Evolutionary conservation across 2,329 filamentous ascomycete genomes (phyloP).

Genomic region (Trichocomaceae sp.): DNA sequence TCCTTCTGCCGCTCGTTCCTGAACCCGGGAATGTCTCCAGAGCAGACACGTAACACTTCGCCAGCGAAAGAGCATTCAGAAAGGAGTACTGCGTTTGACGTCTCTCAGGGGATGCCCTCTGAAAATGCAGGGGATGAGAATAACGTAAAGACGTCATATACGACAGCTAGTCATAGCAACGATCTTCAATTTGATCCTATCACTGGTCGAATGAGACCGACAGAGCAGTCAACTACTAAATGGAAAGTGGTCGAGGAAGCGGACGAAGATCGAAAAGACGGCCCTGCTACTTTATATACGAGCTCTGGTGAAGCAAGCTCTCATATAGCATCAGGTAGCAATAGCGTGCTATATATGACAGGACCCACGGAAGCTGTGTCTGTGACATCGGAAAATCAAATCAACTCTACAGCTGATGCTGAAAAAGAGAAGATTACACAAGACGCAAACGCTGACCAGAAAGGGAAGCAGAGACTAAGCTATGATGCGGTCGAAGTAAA

Average conservation of each 20-base stretch:
- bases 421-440: neutral
- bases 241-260: neutral
- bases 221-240: neutral
- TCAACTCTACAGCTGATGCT: neutral
- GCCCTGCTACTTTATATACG: neutral
- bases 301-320: neutral
- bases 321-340: neutral
- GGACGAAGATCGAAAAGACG: neutral
- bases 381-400: neutral
- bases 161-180: neutral
- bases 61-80: neutral
- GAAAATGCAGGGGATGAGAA: neutral
- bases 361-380: neutral
- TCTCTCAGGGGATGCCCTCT: neutral
- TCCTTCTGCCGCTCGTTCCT: slow-evolving; percentile 8
- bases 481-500: slow-evolving; percentile 14
- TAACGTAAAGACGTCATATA: neutral
- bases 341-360: neutral
- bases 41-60: neutral
- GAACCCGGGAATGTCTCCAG: neutral
- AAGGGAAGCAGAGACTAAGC: neutral
- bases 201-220: slow-evolving; percentile 9
- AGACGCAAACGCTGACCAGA: neutral
- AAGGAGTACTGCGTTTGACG: neutral
- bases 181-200: slow-evolving; percentile 10